Percentiles rank a stretch among this genome's conserved stretches.
Evolutionary conservation across 441 rosid species (phyloP).

Genomic region (Eruca vesicaria): DNA sequence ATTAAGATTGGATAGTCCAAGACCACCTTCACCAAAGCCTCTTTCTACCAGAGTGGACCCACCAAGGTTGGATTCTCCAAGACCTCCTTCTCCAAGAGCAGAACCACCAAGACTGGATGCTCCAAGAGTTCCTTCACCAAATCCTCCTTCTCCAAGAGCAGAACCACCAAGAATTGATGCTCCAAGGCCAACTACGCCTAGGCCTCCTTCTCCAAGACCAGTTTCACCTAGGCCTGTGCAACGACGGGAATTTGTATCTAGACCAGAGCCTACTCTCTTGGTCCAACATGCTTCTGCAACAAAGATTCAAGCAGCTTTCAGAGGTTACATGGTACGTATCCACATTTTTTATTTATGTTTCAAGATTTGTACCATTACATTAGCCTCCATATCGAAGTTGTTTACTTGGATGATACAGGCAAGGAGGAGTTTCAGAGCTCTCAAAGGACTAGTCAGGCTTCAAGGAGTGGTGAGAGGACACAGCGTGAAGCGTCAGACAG

Average conservation of each 20-base stretch:
- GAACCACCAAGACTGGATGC: constrained; percentile 13
- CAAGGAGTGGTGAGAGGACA: constrained; percentile 91
- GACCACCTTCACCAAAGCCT: constrained; percentile 51
- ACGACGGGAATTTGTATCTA: constrained; percentile 43
- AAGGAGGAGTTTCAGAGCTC: constrained; percentile 86
- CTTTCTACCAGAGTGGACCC: constrained; percentile 49
- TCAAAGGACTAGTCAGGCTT: constrained; percentile 93
- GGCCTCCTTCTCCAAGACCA: constrained; percentile 45
- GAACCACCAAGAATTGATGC: constrained; percentile 40
- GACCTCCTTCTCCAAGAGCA: constrained; percentile 48
- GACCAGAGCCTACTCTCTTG: constrained; percentile 72
- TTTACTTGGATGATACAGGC: constrained; percentile 49
- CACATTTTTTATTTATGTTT: constrained; percentile 15
- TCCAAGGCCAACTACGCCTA: constrained; percentile 41
- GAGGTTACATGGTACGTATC: constrained; percentile 71
- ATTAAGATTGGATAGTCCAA: constrained; percentile 22
- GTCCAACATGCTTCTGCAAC: constrained; percentile 83
- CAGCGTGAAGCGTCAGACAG: constrained; percentile 84
- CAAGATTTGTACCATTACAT: background rate
- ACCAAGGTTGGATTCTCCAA: constrained; percentile 24
- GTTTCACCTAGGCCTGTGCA: constrained; percentile 51
- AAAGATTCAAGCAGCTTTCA: constrained; percentile 81
- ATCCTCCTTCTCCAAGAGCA: constrained; percentile 43
- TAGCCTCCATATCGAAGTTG: background rate
- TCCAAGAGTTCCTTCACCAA: constrained; percentile 44